phyloP scores from a whole-genome alignment of 176 grass and related monocot genomes.

The Calamus simplicifolius region DNA sequence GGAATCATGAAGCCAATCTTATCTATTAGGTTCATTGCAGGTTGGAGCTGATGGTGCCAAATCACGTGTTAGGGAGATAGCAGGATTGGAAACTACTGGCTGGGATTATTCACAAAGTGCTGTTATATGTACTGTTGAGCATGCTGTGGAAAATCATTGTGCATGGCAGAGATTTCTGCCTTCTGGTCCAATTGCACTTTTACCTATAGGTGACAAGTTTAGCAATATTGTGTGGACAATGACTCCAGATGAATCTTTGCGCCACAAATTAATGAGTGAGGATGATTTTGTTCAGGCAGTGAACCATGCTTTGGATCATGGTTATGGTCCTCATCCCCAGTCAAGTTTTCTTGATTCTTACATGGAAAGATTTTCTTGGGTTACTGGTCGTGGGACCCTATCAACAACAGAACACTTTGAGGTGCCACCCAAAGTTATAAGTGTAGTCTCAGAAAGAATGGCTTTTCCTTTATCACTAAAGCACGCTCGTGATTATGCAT shows the following conservation, averaged over 20 bases:
- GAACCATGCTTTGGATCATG: conserved; percentile 73
- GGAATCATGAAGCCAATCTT: no score
- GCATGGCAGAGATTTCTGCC: conserved; percentile 99
- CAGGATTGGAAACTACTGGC: conserved; percentile 68
- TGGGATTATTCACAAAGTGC: conserved; percentile 80
- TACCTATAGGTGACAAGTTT: conserved; percentile 67
- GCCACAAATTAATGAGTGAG: conserved; percentile 56
- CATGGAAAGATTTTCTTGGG: conserved; percentile 56
- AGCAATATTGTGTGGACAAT: conserved; percentile 99
- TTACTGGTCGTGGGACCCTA: conserved; percentile 22
- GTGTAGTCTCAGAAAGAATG: conserved; percentile 66
- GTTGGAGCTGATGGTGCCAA: conserved; percentile 89
- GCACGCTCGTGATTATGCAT: conserved; percentile 72
- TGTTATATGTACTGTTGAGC: conserved; percentile 88
- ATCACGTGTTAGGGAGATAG: conserved; percentile 71
- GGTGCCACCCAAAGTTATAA: conserved; percentile 57
- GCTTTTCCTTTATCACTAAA: conserved; percentile 68
- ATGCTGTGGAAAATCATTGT: conserved; percentile 44
- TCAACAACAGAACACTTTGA: conserved; percentile 84
- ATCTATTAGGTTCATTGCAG: conserved; percentile 20
- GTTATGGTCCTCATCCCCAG: conserved; percentile 59
- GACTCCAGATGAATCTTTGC: conserved; percentile 50
- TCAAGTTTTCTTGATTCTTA: conserved; percentile 42
- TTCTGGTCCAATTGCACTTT: conserved; percentile 74
- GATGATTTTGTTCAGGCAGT: conserved; percentile 74